Conservation (phyloP, 2,329 filamentous ascomycete species). For the Xylaria sp. region DNA sequence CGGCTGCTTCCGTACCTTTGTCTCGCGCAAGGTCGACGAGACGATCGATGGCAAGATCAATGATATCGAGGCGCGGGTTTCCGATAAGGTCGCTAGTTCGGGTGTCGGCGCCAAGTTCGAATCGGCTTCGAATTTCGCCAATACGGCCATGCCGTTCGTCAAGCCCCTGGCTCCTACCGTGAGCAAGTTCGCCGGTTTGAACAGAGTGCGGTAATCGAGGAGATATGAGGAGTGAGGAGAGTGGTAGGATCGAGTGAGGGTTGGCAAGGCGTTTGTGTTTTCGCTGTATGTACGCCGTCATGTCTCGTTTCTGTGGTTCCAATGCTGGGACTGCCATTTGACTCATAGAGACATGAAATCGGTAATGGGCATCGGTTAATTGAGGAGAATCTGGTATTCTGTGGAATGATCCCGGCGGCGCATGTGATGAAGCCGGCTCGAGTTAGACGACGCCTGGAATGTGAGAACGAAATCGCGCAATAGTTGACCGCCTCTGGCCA, state of each 20-base stretch:
- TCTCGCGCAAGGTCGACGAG: constrained; percentile 17
- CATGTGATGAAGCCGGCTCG: not conserved
- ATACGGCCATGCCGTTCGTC: constrained; percentile 2
- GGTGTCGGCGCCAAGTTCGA: constrained; percentile 4
- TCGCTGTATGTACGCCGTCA: not conserved
- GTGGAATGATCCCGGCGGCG: not conserved
- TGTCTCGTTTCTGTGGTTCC: not conserved
- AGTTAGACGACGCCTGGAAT: not conserved
- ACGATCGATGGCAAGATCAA: constrained; percentile 17
- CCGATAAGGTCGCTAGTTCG: constrained; percentile 11
- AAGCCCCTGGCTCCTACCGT: not conserved
- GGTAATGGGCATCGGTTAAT: constrained; percentile 1
- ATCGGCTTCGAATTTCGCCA: constrained; percentile 2
- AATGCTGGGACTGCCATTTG: not conserved
- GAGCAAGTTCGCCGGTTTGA: constrained; percentile 7
- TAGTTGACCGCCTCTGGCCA: not conserved
- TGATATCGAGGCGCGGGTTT: constrained; percentile 16
- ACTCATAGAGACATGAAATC: constrained; percentile 10
- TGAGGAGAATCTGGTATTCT: not conserved
- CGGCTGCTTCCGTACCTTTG: constrained; percentile 39
- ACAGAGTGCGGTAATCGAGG: constrained; percentile 4
- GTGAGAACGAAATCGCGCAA: too few species aligned
- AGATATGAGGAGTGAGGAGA: not conserved
- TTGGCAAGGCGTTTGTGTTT: constrained; percentile 2
- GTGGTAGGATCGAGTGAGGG: not conserved